Percentiles rank a stretch among this genome's conserved stretches.
phyloP scores from a whole-genome alignment of 140 eudicot species.

The Senecio squalidus region DNA sequence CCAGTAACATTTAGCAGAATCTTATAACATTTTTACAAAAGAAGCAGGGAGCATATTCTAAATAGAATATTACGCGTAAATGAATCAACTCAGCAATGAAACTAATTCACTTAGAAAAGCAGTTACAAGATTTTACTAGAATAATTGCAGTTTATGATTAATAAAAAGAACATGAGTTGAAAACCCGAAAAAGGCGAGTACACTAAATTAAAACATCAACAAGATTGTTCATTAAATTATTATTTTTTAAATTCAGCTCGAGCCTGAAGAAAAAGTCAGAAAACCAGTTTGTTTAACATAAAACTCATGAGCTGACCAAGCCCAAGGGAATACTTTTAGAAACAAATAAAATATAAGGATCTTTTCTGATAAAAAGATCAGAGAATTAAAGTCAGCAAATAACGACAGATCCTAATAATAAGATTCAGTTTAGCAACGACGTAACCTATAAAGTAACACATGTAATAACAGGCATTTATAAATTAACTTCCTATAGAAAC shows the following conservation, averaged over 20 bases:
- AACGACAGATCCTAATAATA: background rate
- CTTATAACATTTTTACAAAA: background rate
- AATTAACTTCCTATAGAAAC: background rate
- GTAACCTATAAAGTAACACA: constrained; percentile 1
- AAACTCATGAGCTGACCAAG: background rate
- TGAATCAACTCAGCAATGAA: background rate
- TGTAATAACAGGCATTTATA: background rate
- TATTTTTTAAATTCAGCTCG: too few relatives aligned
- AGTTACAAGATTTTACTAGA: background rate
- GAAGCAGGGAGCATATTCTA: background rate
- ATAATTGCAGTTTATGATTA: background rate
- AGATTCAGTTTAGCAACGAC: background rate
- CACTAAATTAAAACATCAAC: too few relatives aligned
- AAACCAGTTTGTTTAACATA: background rate
- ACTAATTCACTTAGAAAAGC: background rate
- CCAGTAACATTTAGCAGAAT: background rate
- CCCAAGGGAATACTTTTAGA: background rate
- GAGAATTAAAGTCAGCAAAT: background rate
- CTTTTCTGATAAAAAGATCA: background rate
- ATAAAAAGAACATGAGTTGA: too few relatives aligned
- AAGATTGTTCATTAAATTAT: too few relatives aligned
- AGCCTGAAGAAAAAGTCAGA: background rate
- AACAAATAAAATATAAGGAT: background rate
- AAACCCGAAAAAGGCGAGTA: too few relatives aligned
- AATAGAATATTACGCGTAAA: background rate